phyloP scores from a whole-genome alignment of 2,329 filamentous ascomycete genomes.

The Diaporthe velutina region DNA sequence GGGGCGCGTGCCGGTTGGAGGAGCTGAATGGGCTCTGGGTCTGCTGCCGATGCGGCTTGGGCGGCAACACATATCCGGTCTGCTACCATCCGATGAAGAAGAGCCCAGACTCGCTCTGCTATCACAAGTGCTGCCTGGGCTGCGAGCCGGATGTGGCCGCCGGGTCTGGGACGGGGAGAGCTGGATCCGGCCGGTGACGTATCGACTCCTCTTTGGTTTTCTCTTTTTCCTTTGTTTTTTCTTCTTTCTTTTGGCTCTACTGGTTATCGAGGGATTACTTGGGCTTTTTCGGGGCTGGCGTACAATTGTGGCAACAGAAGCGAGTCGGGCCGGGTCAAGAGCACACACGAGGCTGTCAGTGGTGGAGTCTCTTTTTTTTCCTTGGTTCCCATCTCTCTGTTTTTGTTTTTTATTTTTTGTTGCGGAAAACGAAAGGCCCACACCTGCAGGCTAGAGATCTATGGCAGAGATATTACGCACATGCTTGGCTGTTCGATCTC shows the following conservation, averaged over 20 bases:
- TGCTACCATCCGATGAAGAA: conserved; percentile 60
- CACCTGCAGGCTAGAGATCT: conserved; percentile 17
- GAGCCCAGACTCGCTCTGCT: conserved; percentile 65
- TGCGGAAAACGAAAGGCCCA: conserved; percentile 10
- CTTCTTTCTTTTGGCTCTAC: not conserved
- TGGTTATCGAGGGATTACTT: not conserved
- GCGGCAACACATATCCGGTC: conserved; percentile 59
- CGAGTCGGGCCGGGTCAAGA: conserved; percentile 19
- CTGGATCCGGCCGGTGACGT: conserved; percentile 23
- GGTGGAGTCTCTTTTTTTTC: conserved; percentile 6
- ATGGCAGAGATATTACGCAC: conserved; percentile 9
- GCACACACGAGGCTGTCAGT: conserved; percentile 13
- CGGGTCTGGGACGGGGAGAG: conserved; percentile 4
- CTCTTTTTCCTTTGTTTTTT: not conserved
- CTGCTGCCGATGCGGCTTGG: conserved; percentile 63
- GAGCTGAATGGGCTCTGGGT: conserved; percentile 63
- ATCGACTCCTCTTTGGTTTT: not conserved
- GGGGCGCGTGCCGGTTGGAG: conserved; percentile 61
- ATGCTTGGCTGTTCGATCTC: conserved; percentile 26
- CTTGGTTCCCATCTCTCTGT: not conserved
- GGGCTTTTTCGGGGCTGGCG: conserved; percentile 3
- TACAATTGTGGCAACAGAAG: conserved; percentile 15
- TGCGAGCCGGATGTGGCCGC: conserved; percentile 53
- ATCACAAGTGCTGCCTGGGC: conserved; percentile 61
- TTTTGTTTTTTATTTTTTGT: conserved; percentile 1